Evolutionary conservation across 2,329 filamentous ascomycete species (phyloP).

Genomic region (Calycina marina): DNA sequence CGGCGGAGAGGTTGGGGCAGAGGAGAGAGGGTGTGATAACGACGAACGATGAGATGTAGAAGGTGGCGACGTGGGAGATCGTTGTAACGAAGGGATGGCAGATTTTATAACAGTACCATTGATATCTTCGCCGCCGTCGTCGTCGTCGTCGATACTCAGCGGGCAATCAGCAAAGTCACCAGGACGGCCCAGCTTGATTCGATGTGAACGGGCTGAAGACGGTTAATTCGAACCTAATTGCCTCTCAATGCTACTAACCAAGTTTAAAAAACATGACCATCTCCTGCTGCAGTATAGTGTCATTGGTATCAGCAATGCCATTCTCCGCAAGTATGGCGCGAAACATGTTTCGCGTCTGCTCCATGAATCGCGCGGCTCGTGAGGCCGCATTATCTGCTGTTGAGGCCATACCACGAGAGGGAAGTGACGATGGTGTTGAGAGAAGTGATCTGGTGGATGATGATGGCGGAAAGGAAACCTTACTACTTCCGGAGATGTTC

Average conservation of each 20-base stretch:
- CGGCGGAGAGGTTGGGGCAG: too few relatives aligned
- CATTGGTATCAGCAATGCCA: constrained; percentile 6
- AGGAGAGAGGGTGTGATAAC: too few relatives aligned
- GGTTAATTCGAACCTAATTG: constrained; percentile 9
- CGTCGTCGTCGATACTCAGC: too few relatives aligned
- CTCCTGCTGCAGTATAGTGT: constrained; percentile 5
- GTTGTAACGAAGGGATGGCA: too few relatives aligned
- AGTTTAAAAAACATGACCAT: constrained; percentile 8
- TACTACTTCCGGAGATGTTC: constrained; percentile 3
- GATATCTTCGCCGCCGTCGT: too few relatives aligned
- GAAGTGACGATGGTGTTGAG: background rate
- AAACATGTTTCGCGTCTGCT: constrained; percentile 8
- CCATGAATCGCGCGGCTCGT: constrained; percentile 7
- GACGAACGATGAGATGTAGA: too few relatives aligned
- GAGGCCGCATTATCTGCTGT: constrained; percentile 5
- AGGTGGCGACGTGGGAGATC: too few relatives aligned
- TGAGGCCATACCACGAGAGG: constrained; percentile 4
- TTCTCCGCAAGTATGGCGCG: constrained; percentile 6
- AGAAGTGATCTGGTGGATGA: too few relatives aligned
- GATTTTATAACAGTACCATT: too few relatives aligned
- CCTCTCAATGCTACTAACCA: constrained; percentile 5
- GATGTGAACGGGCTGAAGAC: constrained; percentile 7
- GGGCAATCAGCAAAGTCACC: constrained; percentile 7
- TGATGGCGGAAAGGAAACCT: background rate
- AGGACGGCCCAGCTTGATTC: constrained; percentile 6